phyloP scores from a whole-genome alignment of 768 basidiomycete genomes.

The Agaricus subrufescens region DNA sequence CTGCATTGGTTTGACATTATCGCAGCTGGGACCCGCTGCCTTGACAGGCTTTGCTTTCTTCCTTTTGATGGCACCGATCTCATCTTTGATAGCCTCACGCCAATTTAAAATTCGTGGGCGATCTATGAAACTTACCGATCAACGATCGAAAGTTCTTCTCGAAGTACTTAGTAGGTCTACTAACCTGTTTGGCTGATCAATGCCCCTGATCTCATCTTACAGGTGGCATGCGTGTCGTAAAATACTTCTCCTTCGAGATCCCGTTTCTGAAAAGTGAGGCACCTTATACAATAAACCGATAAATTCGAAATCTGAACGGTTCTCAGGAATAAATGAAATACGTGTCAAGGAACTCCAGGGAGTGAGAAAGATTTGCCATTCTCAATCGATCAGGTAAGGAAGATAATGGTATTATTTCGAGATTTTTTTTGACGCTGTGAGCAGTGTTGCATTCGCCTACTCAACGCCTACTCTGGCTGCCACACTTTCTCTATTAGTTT shows the following conservation, averaged over 20 bases:
- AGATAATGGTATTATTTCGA: slow-evolving; percentile 10
- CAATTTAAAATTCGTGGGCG: slow-evolving; percentile 48
- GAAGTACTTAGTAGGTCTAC: slow-evolving; percentile 49
- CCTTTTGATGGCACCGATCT: slow-evolving; percentile 55
- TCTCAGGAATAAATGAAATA: slow-evolving; percentile 47
- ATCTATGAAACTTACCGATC: slow-evolving; percentile 61
- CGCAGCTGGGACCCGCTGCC: slow-evolving; percentile 63
- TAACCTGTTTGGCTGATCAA: background rate
- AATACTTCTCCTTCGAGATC: slow-evolving; percentile 70
- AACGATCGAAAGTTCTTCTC: slow-evolving; percentile 56
- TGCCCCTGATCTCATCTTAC: background rate
- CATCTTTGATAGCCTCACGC: slow-evolving; percentile 57
- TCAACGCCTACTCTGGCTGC: slow-evolving; percentile 62
- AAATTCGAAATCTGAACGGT: background rate
- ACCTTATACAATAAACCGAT: background rate
- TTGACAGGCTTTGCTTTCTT: slow-evolving; percentile 69
- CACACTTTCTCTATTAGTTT: slow-evolving; percentile 62
- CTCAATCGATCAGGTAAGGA: slow-evolving; percentile 55
- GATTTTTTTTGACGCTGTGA: slow-evolving; percentile 11
- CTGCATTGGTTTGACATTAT: background rate
- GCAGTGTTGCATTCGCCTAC: slow-evolving; percentile 47
- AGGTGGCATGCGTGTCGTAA: slow-evolving; percentile 70
- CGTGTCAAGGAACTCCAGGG: slow-evolving; percentile 52
- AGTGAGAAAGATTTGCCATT: slow-evolving; percentile 51
- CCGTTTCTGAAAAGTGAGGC: slow-evolving; percentile 50